Conservation (phyloP, 2,329 filamentous ascomycete genomes). For the Sphaerulina vaccinii region DNA sequence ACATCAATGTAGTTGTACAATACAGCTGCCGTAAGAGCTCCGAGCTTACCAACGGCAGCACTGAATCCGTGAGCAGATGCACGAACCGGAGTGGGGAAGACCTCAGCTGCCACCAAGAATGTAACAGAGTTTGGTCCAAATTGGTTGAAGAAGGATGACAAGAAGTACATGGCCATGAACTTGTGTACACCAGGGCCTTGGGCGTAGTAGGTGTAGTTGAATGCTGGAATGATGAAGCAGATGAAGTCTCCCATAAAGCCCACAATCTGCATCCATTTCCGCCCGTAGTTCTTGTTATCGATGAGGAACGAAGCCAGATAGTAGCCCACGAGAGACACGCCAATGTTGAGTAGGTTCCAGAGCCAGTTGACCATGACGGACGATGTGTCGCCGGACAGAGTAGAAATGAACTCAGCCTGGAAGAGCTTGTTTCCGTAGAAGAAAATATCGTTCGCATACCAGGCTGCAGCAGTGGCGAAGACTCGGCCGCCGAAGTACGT, state of each 20-base stretch:
- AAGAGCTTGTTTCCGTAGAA: slow-evolving; percentile 99
- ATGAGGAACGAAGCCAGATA: slow-evolving; percentile 86
- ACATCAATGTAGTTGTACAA: slow-evolving; percentile 93
- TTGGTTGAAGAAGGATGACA: slow-evolving; percentile 98
- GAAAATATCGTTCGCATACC: slow-evolving; percentile 98
- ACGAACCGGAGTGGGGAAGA: slow-evolving; percentile 92
- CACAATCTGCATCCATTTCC: slow-evolving; percentile 93
- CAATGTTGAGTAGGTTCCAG: slow-evolving; percentile 90
- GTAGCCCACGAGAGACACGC: slow-evolving; percentile 82
- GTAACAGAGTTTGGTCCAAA: slow-evolving; percentile 96
- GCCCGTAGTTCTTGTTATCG: slow-evolving; percentile 94
- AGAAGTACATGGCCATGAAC: slow-evolving; percentile 99
- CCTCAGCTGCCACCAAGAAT: slow-evolving; percentile 92
- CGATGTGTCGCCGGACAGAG: slow-evolving; percentile 60
- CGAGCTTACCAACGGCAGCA: slow-evolving; percentile 85
- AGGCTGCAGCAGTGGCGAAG: slow-evolving; percentile 79
- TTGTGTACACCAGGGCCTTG: slow-evolving; percentile 67
- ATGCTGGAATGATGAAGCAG: slow-evolving; percentile 87
- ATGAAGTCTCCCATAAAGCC: slow-evolving; percentile 93
- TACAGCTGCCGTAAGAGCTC: slow-evolving; percentile 81
- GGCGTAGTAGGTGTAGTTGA: slow-evolving; percentile 83
- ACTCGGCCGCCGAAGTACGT: slow-evolving; percentile 82
- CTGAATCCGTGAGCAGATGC: slow-evolving; percentile 93
- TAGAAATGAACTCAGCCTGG: slow-evolving; percentile 83
- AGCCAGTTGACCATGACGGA: slow-evolving; percentile 85